Evolutionary conservation across 345 rosid genomes (phyloP).

Genomic region (Eucalyptus melliodora): DNA sequence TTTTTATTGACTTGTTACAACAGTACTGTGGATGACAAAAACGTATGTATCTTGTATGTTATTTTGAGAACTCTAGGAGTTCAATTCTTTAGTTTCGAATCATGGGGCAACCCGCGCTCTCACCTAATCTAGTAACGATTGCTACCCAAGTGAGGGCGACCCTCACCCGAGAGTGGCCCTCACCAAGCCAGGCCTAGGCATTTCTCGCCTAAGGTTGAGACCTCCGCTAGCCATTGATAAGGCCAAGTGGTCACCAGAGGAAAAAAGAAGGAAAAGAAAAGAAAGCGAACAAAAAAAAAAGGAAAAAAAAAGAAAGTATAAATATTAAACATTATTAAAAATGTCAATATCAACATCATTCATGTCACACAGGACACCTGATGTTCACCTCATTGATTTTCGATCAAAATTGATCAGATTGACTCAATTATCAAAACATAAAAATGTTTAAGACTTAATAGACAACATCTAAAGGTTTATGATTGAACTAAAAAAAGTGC

Average conservation of each 20-base stretch:
- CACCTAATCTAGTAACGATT: not conserved
- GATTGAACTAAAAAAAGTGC: too few relatives aligned
- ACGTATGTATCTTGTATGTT: not conserved
- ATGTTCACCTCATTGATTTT: rapidly evolving
- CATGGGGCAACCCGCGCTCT: not conserved
- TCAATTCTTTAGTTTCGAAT: not conserved
- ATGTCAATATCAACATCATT: rapidly evolving
- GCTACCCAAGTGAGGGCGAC: not conserved
- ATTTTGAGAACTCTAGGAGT: not conserved
- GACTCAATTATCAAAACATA: rapidly evolving
- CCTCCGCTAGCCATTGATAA: not conserved
- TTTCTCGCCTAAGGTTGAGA: rapidly evolving
- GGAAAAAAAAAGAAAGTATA: too few relatives aligned
- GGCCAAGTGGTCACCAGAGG: rapidly evolving
- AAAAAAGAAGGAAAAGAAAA: not conserved
- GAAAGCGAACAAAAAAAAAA: rapidly evolving
- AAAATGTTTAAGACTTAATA: not conserved
- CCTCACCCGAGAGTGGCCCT: not conserved
- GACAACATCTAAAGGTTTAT: rapidly evolving
- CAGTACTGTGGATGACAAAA: not conserved
- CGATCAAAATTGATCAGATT: rapidly evolving
- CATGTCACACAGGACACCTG: rapidly evolving
- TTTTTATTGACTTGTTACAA: not conserved
- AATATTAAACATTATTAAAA: not conserved
- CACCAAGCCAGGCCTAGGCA: not conserved